These are phyloP conservation scores for Puccinellia tenuiflora DNA, from an alignment of 176 grass and related monocot genomes.

Conservation along the genomic window DNA sequence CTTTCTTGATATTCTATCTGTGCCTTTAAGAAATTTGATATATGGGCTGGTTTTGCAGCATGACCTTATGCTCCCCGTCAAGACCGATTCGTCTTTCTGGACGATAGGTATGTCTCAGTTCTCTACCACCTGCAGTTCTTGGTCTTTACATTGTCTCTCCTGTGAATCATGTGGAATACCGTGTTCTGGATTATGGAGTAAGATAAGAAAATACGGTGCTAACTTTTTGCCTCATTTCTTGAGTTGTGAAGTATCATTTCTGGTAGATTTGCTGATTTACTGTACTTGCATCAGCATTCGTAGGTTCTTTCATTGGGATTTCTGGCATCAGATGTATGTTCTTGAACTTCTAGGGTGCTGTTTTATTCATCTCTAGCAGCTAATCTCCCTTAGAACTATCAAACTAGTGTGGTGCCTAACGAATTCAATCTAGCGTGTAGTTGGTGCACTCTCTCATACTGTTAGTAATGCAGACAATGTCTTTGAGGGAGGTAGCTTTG, in stretches of 20 bases:
- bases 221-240: neutral
- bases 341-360: neutral
- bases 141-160: neutral
- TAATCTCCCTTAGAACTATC: neutral
- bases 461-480: neutral
- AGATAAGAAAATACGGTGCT: neutral
- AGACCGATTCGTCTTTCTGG: conserved; percentile 98
- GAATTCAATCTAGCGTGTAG: neutral
- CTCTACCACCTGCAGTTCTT: neutral
- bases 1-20: neutral
- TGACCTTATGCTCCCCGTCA: conserved; percentile 64
- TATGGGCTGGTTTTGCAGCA: conserved; percentile 41
- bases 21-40: neutral
- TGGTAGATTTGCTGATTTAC: neutral
- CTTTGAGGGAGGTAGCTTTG: neutral
- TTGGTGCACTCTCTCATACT: neutral
- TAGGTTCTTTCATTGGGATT: neutral
- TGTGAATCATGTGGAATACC: neutral
- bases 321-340: neutral
- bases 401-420: neutral
- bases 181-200: neutral
- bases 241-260: neutral
- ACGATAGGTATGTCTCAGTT: conserved; percentile 54
- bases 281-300: no score
- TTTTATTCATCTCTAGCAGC: neutral